Percentiles rank a stretch among this genome's conserved stretches.
Evolutionary conservation across 352 stramenopile species (phyloP).

Genomic region (Sclerospora graminicola): DNA sequence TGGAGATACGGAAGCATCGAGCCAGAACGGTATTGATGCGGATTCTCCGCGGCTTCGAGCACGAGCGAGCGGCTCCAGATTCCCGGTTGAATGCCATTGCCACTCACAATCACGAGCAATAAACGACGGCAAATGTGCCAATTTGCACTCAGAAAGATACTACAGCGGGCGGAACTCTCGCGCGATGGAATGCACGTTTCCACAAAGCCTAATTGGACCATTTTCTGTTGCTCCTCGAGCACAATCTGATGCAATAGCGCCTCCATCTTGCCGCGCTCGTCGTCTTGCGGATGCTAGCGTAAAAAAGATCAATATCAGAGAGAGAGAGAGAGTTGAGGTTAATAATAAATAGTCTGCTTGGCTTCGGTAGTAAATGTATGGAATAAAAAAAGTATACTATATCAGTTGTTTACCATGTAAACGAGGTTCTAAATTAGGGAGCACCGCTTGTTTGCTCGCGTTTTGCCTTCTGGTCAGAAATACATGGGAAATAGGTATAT

Average conservation of each 20-base stretch:
- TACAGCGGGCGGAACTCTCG: conserved; percentile 55
- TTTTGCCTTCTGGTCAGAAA: too few species aligned
- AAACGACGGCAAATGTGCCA: conserved; percentile 73
- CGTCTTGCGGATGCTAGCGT: conserved; percentile 18
- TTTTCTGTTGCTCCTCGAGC: conserved; percentile 77
- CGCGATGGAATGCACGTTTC: conserved; percentile 70
- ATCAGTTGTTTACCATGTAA: too few species aligned
- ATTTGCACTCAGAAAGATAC: conserved; percentile 75
- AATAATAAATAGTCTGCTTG: too few species aligned
- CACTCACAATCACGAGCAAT: conserved; percentile 68
- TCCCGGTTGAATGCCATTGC: conserved; percentile 76
- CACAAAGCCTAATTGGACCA: conserved; percentile 74
- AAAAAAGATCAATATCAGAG: neutral
- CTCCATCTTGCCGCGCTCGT: conserved; percentile 62
- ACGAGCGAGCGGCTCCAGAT: conserved; percentile 82
- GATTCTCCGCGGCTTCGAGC: conserved; percentile 51
- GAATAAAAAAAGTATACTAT: too few species aligned
- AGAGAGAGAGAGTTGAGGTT: neutral
- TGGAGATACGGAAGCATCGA: conserved; percentile 80
- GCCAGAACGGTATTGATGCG: conserved; percentile 72
- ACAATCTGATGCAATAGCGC: conserved; percentile 76
- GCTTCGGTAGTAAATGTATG: too few species aligned
- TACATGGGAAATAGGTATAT: too few species aligned
- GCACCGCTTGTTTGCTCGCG: too few species aligned
- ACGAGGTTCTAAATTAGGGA: too few species aligned